Percentiles rank a stretch among this genome's conserved stretches.
These are phyloP conservation scores for Rosa multiflora DNA, from an alignment of 306 rosid genomes.

Conservation along the genomic window DNA sequence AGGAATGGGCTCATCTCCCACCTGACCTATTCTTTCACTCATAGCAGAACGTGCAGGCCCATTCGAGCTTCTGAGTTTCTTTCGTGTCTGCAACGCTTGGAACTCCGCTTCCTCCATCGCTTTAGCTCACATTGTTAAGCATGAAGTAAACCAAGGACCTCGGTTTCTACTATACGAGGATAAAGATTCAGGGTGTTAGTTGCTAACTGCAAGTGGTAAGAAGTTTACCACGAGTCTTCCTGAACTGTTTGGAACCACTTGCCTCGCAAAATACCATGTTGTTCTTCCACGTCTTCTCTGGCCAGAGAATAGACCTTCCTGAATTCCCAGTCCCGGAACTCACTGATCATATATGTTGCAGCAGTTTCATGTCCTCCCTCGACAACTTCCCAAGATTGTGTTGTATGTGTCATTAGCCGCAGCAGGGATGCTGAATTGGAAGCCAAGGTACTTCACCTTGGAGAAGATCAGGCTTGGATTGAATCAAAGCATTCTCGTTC, in stretches of 20 bases:
- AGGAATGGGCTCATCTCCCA: not conserved
- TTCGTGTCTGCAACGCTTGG: not conserved
- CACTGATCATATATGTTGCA: constrained; percentile 14
- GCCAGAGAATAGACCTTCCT: not conserved
- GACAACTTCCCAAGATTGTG: constrained; percentile 25
- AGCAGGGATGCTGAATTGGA: not conserved
- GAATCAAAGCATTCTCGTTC: not conserved
- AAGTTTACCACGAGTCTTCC: not conserved
- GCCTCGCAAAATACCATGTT: not conserved
- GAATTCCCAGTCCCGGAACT: not conserved
- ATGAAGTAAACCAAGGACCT: not conserved
- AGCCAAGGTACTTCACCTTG: not conserved
- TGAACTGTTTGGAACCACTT: not conserved
- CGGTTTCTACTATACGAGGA: not conserved
- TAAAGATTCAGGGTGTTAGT: not conserved
- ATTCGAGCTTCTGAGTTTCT: constrained; percentile 1
- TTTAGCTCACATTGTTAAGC: not conserved
- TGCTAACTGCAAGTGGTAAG: not conserved
- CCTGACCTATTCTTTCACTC: not conserved
- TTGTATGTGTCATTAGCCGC: constrained; percentile 14
- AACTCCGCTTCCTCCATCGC: not conserved
- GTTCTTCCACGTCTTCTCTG: not conserved
- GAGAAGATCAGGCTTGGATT: not conserved
- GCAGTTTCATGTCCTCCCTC: constrained; percentile 25
- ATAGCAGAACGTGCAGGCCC: not conserved